A percentile compares a stretch with the other conserved stretches of the same genome.
Conservation (phyloP, 2,329 filamentous ascomycete species). For the Cryoendolithus antarcticus region DNA sequence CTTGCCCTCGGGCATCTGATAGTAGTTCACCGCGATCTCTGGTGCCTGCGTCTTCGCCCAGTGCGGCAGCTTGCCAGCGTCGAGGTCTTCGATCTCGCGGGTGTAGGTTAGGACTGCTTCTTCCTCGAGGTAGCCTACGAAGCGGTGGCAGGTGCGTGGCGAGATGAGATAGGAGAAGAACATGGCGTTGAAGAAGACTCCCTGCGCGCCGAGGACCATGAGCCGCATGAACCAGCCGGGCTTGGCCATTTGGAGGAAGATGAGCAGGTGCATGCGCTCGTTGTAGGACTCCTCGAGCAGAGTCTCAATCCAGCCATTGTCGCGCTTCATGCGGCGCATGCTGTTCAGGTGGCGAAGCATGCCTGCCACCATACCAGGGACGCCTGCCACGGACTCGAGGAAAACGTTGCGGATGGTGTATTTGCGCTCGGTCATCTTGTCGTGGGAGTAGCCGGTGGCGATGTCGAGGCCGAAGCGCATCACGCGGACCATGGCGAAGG, state of each 20-base stretch:
- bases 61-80: slow-evolving; percentile 67
- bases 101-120: slow-evolving; percentile 96
- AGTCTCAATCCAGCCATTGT: slow-evolving; percentile 76
- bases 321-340: slow-evolving; percentile 72
- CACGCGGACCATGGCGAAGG: slow-evolving; percentile 63
- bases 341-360: slow-evolving; percentile 85
- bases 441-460: slow-evolving; percentile 68
- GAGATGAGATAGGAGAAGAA: slow-evolving; percentile 82
- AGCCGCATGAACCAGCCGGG: slow-evolving; percentile 82
- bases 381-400: slow-evolving; percentile 85
- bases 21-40: slow-evolving; percentile 83
- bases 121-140: slow-evolving; percentile 94
- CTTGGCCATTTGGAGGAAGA: slow-evolving; percentile 83
- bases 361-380: slow-evolving; percentile 92
- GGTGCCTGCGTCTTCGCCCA: slow-evolving; percentile 73
- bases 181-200: slow-evolving; percentile 90
- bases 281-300: slow-evolving; percentile 27
- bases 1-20: slow-evolving; percentile 79
- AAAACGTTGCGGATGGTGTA: slow-evolving; percentile 84
- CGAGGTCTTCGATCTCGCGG: slow-evolving; percentile 74
- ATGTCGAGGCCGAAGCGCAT: slow-evolving; percentile 71
- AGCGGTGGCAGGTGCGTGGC: slow-evolving; percentile 80
- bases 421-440: slow-evolving; percentile 69
- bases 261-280: slow-evolving; percentile 73
- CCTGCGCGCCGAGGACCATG: slow-evolving; percentile 85